phyloP scores from a whole-genome alignment of 1,284 basidiomycete genomes.

The Pascua guehoae region DNA sequence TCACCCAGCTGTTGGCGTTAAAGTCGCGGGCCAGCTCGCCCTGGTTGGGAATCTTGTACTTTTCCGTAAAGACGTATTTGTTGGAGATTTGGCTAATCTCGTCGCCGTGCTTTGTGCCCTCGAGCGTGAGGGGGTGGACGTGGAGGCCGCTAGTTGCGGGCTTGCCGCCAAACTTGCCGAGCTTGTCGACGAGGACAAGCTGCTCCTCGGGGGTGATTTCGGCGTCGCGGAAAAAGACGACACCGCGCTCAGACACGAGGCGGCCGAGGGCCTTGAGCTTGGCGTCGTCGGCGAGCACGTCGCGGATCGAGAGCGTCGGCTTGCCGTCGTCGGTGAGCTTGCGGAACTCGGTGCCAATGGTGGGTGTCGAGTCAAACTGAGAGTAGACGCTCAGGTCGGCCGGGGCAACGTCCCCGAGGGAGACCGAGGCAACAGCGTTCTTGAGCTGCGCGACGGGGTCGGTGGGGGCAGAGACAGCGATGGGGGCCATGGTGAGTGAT shows the following conservation, averaged over 20 bases:
- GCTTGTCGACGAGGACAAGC: slow-evolving; percentile 50
- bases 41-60: slow-evolving; percentile 5
- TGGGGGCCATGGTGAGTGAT: slow-evolving; percentile 11
- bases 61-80: slow-evolving; percentile 40
- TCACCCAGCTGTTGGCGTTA: slow-evolving; percentile 12
- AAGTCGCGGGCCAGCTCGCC: slow-evolving; percentile 6
- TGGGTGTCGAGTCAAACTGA: slow-evolving; percentile 37
- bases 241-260: slow-evolving; percentile 60
- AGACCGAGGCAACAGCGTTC: slow-evolving; percentile 4
- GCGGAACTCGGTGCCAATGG: slow-evolving; percentile 47
- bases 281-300: slow-evolving; percentile 27
- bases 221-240: slow-evolving; percentile 65
- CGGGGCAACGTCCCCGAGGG: not conserved
- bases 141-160: slow-evolving; percentile 59
- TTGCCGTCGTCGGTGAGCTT: slow-evolving; percentile 13
- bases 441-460: slow-evolving; percentile 18
- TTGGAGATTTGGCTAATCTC: slow-evolving; percentile 56
- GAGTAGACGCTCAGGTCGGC: slow-evolving; percentile 18
- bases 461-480: slow-evolving; percentile 8
- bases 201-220: slow-evolving; percentile 53
- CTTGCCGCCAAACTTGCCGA: slow-evolving; percentile 59
- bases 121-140: slow-evolving; percentile 59
- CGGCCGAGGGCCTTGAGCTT: slow-evolving; percentile 34
- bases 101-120: slow-evolving; percentile 49
- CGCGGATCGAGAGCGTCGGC: slow-evolving; percentile 25